phyloP scores from a whole-genome alignment of 2,329 filamentous ascomycete species.

The Fusarium illudens region DNA sequence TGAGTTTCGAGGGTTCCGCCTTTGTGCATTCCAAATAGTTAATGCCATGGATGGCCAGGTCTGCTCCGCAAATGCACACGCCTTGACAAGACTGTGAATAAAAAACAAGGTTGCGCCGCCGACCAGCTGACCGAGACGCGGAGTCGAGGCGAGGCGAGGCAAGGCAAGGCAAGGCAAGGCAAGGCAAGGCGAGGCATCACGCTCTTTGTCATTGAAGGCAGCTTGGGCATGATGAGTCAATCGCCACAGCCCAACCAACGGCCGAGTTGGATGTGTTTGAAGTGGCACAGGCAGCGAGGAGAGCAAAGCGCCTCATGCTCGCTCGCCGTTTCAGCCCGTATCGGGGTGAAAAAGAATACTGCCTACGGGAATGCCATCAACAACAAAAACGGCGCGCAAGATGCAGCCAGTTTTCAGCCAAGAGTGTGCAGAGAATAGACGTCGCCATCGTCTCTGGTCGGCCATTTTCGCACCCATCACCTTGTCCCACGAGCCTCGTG shows the following conservation, averaged over 20 bases:
- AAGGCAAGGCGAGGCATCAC: background rate
- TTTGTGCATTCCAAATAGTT: constrained; percentile 5
- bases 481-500: constrained; percentile 25
- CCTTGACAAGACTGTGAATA: background rate
- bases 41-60: background rate
- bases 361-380: background rate
- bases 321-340: background rate
- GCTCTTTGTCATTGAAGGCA: background rate
- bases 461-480: background rate
- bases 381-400: background rate
- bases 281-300: background rate
- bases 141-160: background rate
- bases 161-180: background rate
- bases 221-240: background rate
- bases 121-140: background rate
- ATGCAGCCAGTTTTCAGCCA: background rate
- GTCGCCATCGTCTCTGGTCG: background rate
- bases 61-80: background rate
- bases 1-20: background rate
- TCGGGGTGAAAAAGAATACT: background rate
- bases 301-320: background rate
- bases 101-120: background rate
- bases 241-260: background rate
- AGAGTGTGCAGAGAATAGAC: background rate
- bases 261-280: background rate